Conservation (phyloP, 495 filamentous ascomycete genomes). For the Tuber umbilicatum region DNA sequence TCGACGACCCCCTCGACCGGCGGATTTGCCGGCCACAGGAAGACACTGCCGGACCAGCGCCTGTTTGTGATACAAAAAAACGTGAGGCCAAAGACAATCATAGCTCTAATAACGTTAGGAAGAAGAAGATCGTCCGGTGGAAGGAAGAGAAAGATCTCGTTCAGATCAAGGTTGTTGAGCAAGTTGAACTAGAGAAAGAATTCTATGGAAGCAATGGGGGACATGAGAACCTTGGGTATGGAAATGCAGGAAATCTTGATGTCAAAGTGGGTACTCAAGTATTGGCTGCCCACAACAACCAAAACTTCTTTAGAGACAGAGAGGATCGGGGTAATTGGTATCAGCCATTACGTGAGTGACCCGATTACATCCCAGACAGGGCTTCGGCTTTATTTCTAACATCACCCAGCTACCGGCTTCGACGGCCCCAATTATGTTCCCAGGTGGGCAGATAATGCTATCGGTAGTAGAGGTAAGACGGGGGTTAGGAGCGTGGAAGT, state of each 20-base stretch:
- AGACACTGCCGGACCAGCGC: conserved; percentile 28
- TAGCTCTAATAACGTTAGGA: conserved; percentile 40
- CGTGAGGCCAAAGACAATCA: conserved; percentile 35
- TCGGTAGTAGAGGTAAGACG: conserved; percentile 35
- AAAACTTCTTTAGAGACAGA: conserved; percentile 40
- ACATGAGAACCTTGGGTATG: conserved; percentile 36
- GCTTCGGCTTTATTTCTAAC: neutral
- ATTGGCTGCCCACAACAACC: conserved; percentile 40
- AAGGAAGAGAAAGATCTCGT: conserved; percentile 39
- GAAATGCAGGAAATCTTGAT: conserved; percentile 38
- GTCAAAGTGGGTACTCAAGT: conserved; percentile 39
- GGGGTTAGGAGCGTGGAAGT: conserved; percentile 34
- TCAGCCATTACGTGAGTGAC: conserved; percentile 33
- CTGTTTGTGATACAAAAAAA: conserved; percentile 34
- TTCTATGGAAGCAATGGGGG: conserved; percentile 42
- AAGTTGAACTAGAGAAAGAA: conserved; percentile 41
- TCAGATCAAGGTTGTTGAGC: conserved; percentile 40
- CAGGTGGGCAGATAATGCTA: conserved; percentile 27
- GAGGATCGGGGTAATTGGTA: conserved; percentile 42
- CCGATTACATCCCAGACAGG: neutral
- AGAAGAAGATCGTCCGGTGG: conserved; percentile 42
- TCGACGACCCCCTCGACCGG: conserved; percentile 41
- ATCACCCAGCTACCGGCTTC: conserved; percentile 36
- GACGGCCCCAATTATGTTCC: conserved; percentile 27
- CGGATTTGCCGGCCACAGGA: conserved; percentile 38